A percentile compares a stretch with the other conserved stretches of the same genome.
phyloP scores from a whole-genome alignment of 1,284 basidiomycete genomes.

The Trichosporon coremiiforme region DNA sequence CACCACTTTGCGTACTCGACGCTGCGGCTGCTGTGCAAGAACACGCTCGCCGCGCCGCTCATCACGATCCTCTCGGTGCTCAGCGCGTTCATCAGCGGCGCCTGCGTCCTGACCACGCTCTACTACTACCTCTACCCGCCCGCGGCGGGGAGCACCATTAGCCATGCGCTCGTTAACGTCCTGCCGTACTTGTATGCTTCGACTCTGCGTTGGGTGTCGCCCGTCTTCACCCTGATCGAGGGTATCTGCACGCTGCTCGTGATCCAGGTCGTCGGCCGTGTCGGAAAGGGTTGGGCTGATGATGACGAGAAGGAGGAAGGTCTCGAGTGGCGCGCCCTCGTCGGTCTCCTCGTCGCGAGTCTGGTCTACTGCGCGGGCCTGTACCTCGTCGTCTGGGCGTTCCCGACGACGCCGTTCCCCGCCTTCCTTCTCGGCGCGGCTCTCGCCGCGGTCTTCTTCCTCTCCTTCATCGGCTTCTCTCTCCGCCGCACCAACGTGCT shows the following conservation, averaged over 20 bases:
- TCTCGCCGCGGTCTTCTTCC: slow-evolving; percentile 64
- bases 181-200: slow-evolving; percentile 54
- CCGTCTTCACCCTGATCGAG: slow-evolving; percentile 56
- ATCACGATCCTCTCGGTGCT: slow-evolving; percentile 51
- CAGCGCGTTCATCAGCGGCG: slow-evolving; percentile 49
- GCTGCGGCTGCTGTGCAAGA: slow-evolving; percentile 51
- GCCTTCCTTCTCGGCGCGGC: slow-evolving; percentile 54
- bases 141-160: slow-evolving; percentile 19
- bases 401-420: slow-evolving; percentile 45
- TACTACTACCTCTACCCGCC: slow-evolving; percentile 53
- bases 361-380: slow-evolving; percentile 53
- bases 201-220: slow-evolving; percentile 52
- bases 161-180: slow-evolving; percentile 49
- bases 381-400: slow-evolving; percentile 43
- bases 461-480: slow-evolving; percentile 86
- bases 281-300: slow-evolving; percentile 57
- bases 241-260: slow-evolving; percentile 54
- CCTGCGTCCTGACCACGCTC: slow-evolving; percentile 43
- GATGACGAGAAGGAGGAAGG: slow-evolving; percentile 55
- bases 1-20: slow-evolving; percentile 55
- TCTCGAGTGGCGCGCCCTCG: slow-evolving; percentile 55
- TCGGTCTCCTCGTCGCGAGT: slow-evolving; percentile 50
- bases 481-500: slow-evolving; percentile 87
- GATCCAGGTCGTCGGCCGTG: slow-evolving; percentile 54
- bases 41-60: slow-evolving; percentile 51